phyloP scores from a whole-genome alignment of 257 asterid species.

The Lantana camara region DNA sequence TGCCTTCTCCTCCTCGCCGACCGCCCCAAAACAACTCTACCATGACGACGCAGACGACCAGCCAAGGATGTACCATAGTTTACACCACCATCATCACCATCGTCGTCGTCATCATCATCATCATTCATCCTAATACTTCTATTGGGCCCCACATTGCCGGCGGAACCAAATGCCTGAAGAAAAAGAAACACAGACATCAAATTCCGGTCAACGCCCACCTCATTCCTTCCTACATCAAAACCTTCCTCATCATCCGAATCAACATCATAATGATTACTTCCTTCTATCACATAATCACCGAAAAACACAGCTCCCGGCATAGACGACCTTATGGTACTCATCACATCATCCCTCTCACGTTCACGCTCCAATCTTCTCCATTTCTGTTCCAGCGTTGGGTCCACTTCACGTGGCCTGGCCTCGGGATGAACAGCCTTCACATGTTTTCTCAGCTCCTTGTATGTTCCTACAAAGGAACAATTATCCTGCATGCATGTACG shows the following conservation, averaged over 20 bases:
- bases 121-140: conserved; percentile 34
- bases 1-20: conserved; percentile 63
- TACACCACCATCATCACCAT: conserved; percentile 26
- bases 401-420: conserved; percentile 78
- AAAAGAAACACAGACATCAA: conserved; percentile 60
- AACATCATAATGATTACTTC: conserved; percentile 44
- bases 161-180: conserved; percentile 65
- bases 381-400: conserved; percentile 67
- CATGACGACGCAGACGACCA: conserved; percentile 48
- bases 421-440: conserved; percentile 69
- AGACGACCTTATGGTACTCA: conserved; percentile 73
- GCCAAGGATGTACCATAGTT: conserved; percentile 41
- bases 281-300: conserved; percentile 85
- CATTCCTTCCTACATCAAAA: conserved; percentile 37
- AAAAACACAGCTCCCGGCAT: conserved; percentile 77
- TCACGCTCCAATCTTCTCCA: conserved; percentile 77
- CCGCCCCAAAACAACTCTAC: conserved; percentile 52
- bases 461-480: conserved; percentile 74
- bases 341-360: conserved; percentile 71
- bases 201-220: conserved; percentile 17
- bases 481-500: conserved; percentile 68
- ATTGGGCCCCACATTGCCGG: conserved; percentile 33
- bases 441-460: conserved; percentile 64
- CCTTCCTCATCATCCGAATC: conserved; percentile 59
- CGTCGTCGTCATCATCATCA: conserved; percentile 39